A percentile compares a stretch with the other conserved stretches of the same genome.
Conservation (phyloP, 768 basidiomycete species). For the Podaxis carcinomalis region DNA sequence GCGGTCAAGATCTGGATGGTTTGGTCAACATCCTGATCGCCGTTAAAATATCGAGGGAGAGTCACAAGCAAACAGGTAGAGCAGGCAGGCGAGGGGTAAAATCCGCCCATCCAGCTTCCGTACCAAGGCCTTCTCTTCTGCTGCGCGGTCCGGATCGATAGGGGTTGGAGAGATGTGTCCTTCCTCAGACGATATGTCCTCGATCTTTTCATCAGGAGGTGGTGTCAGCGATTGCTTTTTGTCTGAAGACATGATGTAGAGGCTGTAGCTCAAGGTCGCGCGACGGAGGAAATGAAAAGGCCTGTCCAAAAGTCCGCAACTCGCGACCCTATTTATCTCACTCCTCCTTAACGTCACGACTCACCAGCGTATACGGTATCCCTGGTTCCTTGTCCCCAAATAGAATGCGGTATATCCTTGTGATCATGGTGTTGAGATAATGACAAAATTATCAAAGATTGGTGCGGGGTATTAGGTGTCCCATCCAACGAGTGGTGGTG, state of each 20-base stretch:
- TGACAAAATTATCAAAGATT: constrained; percentile 2
- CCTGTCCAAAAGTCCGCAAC: background rate
- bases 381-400: constrained; percentile 16
- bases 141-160: background rate
- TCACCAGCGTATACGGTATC: constrained; percentile 23
- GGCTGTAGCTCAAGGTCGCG: background rate
- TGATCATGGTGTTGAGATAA: constrained; percentile 15
- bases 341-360: constrained; percentile 18
- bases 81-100: constrained; percentile 65
- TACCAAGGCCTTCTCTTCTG: constrained; percentile 45
- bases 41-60: constrained; percentile 12
- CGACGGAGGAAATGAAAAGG: constrained; percentile 4
- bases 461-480: constrained; percentile 8
- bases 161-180: background rate
- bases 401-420: constrained; percentile 18
- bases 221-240: constrained; percentile 14
- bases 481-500: background rate
- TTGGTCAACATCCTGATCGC: background rate
- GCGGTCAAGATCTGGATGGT: constrained; percentile 56
- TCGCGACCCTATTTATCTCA: constrained; percentile 8
- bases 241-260: constrained; percentile 13
- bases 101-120: constrained; percentile 66
- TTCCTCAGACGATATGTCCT: constrained; percentile 15
- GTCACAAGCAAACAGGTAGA: constrained; percentile 76
- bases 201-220: constrained; percentile 28